Percentiles rank a stretch among this genome's conserved stretches.
phyloP scores from a whole-genome alignment of 164 flowering plant species.

The Pachysandra terminalis region DNA sequence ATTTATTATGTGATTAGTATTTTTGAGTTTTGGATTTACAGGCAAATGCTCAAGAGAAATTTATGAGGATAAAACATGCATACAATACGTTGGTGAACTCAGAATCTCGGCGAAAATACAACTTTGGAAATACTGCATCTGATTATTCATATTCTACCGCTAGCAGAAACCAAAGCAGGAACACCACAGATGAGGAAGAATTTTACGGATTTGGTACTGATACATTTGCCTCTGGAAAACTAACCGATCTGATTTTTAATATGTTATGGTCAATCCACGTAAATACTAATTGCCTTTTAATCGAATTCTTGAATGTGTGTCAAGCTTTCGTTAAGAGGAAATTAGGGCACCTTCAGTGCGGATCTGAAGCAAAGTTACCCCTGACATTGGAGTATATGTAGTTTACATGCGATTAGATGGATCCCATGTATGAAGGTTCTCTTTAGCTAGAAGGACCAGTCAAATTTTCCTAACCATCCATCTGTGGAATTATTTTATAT shows the following conservation, averaged over 20 bases:
- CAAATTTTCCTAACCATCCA: too few species aligned
- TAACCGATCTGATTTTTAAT: background rate
- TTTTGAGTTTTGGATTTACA: conserved; percentile 18
- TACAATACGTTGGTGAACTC: conserved; percentile 76
- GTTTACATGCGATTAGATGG: background rate
- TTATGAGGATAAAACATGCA: conserved; percentile 94
- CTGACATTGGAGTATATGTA: background rate
- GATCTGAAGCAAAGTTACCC: background rate
- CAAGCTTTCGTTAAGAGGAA: too few species aligned
- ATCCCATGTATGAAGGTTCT: too few species aligned
- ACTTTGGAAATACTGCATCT: conserved; percentile 42
- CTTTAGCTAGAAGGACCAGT: too few species aligned
- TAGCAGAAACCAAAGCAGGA: conserved; percentile 38
- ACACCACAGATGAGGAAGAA: conserved; percentile 59
- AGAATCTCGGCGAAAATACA: conserved; percentile 49
- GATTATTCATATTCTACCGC: conserved; percentile 40
- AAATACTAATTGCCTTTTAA: background rate
- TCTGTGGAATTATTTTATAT: too few species aligned
- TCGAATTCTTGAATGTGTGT: too few species aligned
- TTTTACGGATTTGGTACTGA: conserved; percentile 87
- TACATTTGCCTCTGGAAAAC: background rate
- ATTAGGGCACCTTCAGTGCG: too few species aligned
- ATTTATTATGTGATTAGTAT: background rate
- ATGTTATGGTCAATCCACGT: background rate
- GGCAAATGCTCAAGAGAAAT: conserved; percentile 89